Conservation (phyloP, 2,329 filamentous ascomycete genomes). For the Colletotrichum orchidophilum region DNA sequence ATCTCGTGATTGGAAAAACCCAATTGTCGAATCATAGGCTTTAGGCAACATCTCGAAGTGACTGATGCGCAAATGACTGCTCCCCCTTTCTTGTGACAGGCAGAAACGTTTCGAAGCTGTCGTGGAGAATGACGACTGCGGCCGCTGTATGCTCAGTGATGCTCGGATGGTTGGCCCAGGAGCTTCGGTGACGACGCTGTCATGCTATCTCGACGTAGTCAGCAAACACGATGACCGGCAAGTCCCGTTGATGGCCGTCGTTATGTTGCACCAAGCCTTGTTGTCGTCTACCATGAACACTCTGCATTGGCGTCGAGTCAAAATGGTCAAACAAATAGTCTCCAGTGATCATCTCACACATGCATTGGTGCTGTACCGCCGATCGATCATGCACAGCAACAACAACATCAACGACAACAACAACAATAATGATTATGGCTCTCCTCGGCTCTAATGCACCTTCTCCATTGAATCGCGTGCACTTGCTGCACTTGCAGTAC, state of each 20-base stretch:
- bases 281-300: not conserved
- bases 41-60: not conserved
- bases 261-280: not conserved
- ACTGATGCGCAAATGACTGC: not conserved
- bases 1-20: not conserved
- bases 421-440: not conserved
- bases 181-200: not conserved
- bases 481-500: not conserved
- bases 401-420: not conserved
- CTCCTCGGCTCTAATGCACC: not conserved
- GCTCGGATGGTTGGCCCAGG: not conserved
- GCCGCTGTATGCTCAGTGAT: not conserved
- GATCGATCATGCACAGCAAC: not conserved
- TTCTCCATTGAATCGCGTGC: not conserved
- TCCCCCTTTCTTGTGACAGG: not conserved
- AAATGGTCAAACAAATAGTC: not conserved
- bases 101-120: not conserved
- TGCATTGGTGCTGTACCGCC: constrained; percentile 6
- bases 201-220: not conserved
- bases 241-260: not conserved
- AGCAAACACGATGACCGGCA: not conserved
- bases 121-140: not conserved
- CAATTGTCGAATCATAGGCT: not conserved
- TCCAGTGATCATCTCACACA: constrained; percentile 6
- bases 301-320: constrained; percentile 1